Base-by-base conservation (phyloP, 148 eudicot species). In the Heliosperma pusillum region DNA sequence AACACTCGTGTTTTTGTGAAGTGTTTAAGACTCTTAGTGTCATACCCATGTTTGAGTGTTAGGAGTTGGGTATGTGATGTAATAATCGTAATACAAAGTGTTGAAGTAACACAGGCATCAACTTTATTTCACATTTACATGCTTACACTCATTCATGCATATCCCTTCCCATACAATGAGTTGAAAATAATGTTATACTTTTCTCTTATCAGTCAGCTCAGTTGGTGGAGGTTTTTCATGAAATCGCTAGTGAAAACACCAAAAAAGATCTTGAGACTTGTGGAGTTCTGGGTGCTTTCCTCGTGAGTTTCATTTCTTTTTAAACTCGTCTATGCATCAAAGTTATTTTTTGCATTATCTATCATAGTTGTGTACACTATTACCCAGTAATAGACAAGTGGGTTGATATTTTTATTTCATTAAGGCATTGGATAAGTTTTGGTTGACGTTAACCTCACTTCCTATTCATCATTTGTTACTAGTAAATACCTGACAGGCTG, bases 221-320 rank as follows among this genome's bases (percentile, higher is more conserved):
- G 67, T 68, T 90, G 77, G 80, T 88, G 82, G 90, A 90, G 45
- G 76, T 77, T 74, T 88, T 90, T 83, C 87, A 88, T 77, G 79
- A 85, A 53, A 81, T 83, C 71, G 94, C 88, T 53, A 79, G 71
- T 53, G 88, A 80, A 68, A 90, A 85, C 87, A 90, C 90, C 30
- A n/a, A 69, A 44, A 86, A 84, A 57, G 88, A 89, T 88, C 78
- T 91, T 64, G 97, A 91, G 80, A 91, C 97, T 24, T 91, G 97
- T 85, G 97, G 93, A 79, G 86, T 91, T 76, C 89, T 91, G 73
- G 93, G 89, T 74, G 97, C 97, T 76, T 88, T 75, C 69, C 89
- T 89, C 70, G 97, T 91, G 84, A 86, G 88, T 62, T 50, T 62
- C 68, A 33, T 56, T 55, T 24, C 75, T 20, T 71, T 29, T 71